These are phyloP conservation scores for Mrakia hoshinonis DNA, from an alignment of 768 basidiomycete species.

Conservation along the genomic window DNA sequence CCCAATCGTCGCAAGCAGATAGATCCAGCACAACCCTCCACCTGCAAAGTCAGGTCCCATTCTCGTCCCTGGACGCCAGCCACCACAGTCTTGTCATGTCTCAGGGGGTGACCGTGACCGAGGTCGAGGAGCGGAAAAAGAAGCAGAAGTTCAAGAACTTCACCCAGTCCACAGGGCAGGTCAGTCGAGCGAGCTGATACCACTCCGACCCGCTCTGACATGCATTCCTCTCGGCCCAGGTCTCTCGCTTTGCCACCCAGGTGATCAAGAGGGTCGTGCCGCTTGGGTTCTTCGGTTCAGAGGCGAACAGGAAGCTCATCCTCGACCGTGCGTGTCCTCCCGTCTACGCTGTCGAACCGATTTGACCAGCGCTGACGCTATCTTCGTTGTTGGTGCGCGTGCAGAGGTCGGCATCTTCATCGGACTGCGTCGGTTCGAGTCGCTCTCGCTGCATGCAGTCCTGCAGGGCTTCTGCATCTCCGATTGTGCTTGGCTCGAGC, in stretches of 20 bases:
- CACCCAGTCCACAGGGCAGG: slow-evolving; percentile 34
- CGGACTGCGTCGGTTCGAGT: slow-evolving; percentile 67
- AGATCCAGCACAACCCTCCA: neutral
- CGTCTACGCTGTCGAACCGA: slow-evolving; percentile 30
- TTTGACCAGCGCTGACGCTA: neutral
- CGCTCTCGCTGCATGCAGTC: slow-evolving; percentile 61
- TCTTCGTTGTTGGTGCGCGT: neutral
- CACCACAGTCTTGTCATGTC: slow-evolving; percentile 47
- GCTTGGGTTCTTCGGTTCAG: slow-evolving; percentile 66
- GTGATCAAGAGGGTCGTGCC: slow-evolving; percentile 66
- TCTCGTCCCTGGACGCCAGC: slow-evolving; percentile 48
- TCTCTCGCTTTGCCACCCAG: slow-evolving; percentile 57
- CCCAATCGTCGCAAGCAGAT: neutral
- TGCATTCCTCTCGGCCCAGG: too few relatives aligned
- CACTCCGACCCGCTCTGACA: too few relatives aligned
- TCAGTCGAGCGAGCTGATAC: slow-evolving; percentile 45
- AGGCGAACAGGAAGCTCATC: slow-evolving; percentile 55
- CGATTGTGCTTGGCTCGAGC: slow-evolving; percentile 68
- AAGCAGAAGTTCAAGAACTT: slow-evolving; percentile 75
- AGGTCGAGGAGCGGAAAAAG: slow-evolving; percentile 40
- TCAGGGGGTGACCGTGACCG: slow-evolving; percentile 48
- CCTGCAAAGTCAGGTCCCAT: neutral
- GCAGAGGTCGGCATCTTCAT: slow-evolving; percentile 65
- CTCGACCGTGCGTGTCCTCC: slow-evolving; percentile 48
- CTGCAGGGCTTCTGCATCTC: slow-evolving; percentile 66